Evolutionary conservation across 495 filamentous ascomycete genomes (phyloP).

Genomic region (Lindgomyces ingoldianus): DNA sequence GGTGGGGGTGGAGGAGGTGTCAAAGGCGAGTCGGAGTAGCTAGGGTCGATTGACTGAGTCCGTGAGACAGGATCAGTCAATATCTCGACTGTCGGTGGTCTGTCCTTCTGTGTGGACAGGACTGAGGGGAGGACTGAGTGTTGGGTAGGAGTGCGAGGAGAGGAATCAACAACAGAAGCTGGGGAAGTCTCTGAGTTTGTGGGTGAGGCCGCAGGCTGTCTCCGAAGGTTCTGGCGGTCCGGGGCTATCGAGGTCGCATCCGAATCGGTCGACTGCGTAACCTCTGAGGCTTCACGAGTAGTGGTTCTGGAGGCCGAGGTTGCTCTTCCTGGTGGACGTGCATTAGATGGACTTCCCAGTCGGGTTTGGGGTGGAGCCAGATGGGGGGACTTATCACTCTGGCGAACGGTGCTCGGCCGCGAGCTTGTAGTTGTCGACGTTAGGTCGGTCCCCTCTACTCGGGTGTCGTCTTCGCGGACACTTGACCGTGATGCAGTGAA

Average conservation of each 20-base stretch:
- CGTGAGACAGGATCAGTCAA: conserved; percentile 22
- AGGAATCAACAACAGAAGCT: conserved; percentile 49
- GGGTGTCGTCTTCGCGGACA: conserved; percentile 32
- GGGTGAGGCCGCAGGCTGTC: conserved; percentile 27
- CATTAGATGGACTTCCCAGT: conserved; percentile 20
- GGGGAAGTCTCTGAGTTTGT: conserved; percentile 48
- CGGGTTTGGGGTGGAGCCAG: not conserved
- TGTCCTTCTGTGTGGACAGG: conserved; percentile 22
- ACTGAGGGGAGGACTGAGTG: conserved; percentile 54
- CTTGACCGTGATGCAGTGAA: conserved; percentile 40
- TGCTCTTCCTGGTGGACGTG: conserved; percentile 19
- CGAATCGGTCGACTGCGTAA: conserved; percentile 58
- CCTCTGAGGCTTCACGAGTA: conserved; percentile 36
- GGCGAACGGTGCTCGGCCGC: conserved; percentile 29
- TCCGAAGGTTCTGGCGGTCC: conserved; percentile 55
- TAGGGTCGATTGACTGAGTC: conserved; percentile 25
- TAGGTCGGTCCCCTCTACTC: conserved; percentile 34
- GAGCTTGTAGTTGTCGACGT: conserved; percentile 24
- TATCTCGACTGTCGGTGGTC: conserved; percentile 41
- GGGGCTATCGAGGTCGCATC: conserved; percentile 68
- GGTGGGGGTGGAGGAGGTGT: conserved; percentile 81
- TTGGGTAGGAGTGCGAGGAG: conserved; percentile 58
- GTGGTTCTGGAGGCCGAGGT: conserved; percentile 11
- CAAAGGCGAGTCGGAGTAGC: conserved; percentile 53
- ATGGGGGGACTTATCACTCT: conserved; percentile 16